A percentile compares a stretch with the other conserved stretches of the same genome.
These are phyloP conservation scores for Coriolopsis trogii DNA, from an alignment of 1,284 basidiomycete genomes.

Conservation along the genomic window DNA sequence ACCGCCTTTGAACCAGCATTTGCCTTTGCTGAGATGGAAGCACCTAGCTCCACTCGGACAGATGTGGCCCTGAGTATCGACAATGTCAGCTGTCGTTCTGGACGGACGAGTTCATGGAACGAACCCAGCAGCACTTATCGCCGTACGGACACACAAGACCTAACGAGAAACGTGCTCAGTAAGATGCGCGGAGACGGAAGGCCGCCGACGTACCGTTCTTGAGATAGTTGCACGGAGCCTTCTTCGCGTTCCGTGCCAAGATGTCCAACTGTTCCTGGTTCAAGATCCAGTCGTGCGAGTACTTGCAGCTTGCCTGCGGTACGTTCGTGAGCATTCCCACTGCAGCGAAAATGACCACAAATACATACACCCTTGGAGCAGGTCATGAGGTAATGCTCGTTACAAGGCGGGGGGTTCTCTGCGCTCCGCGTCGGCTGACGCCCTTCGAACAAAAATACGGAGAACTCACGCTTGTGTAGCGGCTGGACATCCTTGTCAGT, in stretches of 20 bases:
- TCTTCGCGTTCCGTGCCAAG: conserved; percentile 73
- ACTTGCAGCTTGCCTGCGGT: conserved; percentile 69
- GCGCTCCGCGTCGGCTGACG: conserved; percentile 18
- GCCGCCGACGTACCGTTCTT: conserved; percentile 58
- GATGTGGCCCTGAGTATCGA: conserved; percentile 56
- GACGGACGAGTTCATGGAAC: no score
- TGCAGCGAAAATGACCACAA: not conserved
- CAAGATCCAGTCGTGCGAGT: conserved; percentile 76
- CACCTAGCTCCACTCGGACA: conserved; percentile 75
- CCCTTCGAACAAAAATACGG: not conserved
- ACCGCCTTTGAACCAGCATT: conserved; percentile 86
- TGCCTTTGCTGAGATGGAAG: conserved; percentile 50
- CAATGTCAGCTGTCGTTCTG: not conserved
- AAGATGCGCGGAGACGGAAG: not conserved
- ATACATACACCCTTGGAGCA: conserved; percentile 74
- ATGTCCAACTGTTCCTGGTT: conserved; percentile 67
- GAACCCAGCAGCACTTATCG: conserved; percentile 65
- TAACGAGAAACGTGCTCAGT: conserved; percentile 31
- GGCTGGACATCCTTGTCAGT: conserved; percentile 29
- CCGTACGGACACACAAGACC: conserved; percentile 73
- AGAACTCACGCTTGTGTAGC: conserved; percentile 39
- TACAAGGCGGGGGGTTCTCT: conserved; percentile 80
- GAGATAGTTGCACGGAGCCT: conserved; percentile 78
- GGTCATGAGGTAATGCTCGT: conserved; percentile 77
- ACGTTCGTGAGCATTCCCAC: not conserved